A percentile compares a stretch with the other conserved stretches of the same genome.
These are phyloP conservation scores for Nakaseomyces delphensis DNA, from an alignment of 1,139 yeast species.

Conservation along the genomic window DNA sequence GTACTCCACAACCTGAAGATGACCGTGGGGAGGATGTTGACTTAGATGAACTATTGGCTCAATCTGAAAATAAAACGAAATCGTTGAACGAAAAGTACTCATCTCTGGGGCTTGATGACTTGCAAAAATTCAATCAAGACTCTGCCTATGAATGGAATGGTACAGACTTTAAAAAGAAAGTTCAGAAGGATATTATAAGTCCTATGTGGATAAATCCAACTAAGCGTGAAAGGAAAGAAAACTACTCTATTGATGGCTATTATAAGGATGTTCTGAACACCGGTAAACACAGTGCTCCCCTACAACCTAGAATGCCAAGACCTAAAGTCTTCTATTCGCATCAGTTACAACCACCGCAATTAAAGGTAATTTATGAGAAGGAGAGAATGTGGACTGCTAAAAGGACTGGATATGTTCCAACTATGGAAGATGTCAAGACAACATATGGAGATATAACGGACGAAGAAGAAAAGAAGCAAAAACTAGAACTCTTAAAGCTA, in stretches of 20 bases:
- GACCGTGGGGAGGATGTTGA: conserved; percentile 45
- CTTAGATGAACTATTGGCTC: conserved; percentile 66
- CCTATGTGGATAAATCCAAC: conserved; percentile 61
- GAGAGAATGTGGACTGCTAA: conserved; percentile 43
- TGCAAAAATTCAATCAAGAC: conserved; percentile 62
- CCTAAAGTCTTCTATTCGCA: conserved; percentile 61
- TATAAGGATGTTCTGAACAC: conserved; percentile 71
- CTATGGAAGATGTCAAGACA: conserved; percentile 33
- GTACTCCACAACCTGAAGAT: conserved; percentile 32
- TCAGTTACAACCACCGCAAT: conserved; percentile 58
- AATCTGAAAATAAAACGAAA: conserved; percentile 77
- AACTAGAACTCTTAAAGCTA: conserved; percentile 49
- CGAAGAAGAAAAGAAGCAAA: conserved; percentile 37
- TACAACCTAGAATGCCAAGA: conserved; percentile 55
- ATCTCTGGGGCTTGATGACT: conserved; percentile 79
- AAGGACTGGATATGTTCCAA: conserved; percentile 29
- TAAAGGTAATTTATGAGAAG: conserved; percentile 54
- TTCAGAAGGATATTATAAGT: conserved; percentile 35
- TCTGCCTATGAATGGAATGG: conserved; percentile 87
- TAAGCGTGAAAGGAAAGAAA: conserved; percentile 70
- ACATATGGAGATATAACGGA: conserved; percentile 33
- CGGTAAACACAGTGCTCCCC: conserved; percentile 47
- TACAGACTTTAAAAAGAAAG: conserved; percentile 64
- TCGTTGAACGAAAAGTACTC: conserved; percentile 71
- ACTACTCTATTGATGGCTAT: conserved; percentile 69